Conservation (phyloP, 352 stramenopile genomes). For the Globisporangium parvum region DNA sequence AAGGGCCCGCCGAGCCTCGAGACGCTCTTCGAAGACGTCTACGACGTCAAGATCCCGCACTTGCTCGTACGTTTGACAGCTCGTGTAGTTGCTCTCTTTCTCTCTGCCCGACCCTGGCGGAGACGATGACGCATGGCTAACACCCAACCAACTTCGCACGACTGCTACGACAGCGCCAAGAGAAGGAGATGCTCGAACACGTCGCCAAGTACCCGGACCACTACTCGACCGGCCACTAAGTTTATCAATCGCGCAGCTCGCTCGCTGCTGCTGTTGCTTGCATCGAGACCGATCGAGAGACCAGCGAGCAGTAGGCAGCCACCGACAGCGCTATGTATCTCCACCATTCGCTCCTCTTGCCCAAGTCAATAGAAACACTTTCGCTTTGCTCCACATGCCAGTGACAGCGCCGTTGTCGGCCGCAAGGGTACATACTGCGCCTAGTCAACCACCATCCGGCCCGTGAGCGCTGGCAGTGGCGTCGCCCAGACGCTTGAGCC, state of each 20-base stretch:
- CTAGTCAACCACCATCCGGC: too few relatives aligned
- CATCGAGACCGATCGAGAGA: conserved; percentile 61
- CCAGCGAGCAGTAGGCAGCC: conserved; percentile 93
- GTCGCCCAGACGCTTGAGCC: too few relatives aligned
- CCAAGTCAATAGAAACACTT: too few relatives aligned
- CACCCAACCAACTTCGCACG: too few relatives aligned
- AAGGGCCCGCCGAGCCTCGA: conserved; percentile 83
- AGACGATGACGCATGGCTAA: too few relatives aligned
- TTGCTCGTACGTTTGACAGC: conserved; percentile 58
- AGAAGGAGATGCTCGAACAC: conserved; percentile 88
- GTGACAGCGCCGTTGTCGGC: not conserved
- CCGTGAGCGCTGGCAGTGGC: too few relatives aligned
- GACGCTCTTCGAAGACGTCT: conserved; percentile 97
- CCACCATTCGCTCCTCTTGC: conserved; percentile 29
- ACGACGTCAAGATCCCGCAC: conserved; percentile 91
- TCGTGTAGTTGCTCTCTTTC: not conserved
- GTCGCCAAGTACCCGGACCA: conserved; percentile 92
- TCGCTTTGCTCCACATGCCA: not conserved
- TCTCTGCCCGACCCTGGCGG: too few relatives aligned
- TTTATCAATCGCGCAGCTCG: not conserved
- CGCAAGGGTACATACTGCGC: too few relatives aligned
- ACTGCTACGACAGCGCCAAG: conserved; percentile 71
- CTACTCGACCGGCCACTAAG: conserved; percentile 60
- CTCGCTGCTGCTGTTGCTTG: not conserved
- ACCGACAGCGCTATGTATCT: conserved; percentile 36